Base-by-base conservation (phyloP, 495 filamentous ascomycete species). In the Aspergillus baeticus region DNA sequence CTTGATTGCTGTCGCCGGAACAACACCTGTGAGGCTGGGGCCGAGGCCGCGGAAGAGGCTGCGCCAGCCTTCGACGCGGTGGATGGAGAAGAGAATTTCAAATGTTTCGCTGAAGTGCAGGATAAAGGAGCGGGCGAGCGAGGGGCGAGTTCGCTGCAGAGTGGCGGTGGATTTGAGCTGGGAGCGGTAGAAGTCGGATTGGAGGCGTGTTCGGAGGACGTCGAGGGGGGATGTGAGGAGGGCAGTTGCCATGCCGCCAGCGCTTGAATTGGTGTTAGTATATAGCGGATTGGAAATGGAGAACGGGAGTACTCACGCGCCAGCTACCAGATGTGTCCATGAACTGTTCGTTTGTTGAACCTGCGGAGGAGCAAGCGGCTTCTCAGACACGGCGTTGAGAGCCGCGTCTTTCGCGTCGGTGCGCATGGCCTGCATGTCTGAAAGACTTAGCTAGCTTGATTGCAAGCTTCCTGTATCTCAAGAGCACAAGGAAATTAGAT, bases 31-130 rank as follows among this genome's bases (percentile, higher is more conserved):
- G 4, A 96, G 80, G 67, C 92, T 96, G 10, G 91, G 91, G 0
- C 90, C 91, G 1, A 96, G 81, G 8, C 91, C 91, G 64, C 92
- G 92, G 80, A 96, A 96, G 1, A 96, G 78, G 2, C 90, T 89
- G 37, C 89, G 80, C 81, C 84, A 88, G 31, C 91, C 91, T 70
- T 96, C 91, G 21, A 82, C 67, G 20, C 79, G 83, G 64, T 91
- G 86, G 23, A 96, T 90, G 38, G 86, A 79, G 49, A 80, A 79
- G 41, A 96, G 76, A 49, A 96, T 96, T 64, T 90, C 87, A 41
- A 90, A 79, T 2, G 91, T 96, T 66, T 93, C 90, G 57, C 78
- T 77, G 57, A 66, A 63, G 87, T 83, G 71, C 90, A 87, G 57
- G 84, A 84, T 10, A 74, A 69, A 22, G 72, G 63, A 55, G 26